phyloP scores from a whole-genome alignment of 2,329 filamentous ascomycete genomes.

The Aspergillus oerlinghausenensis region DNA sequence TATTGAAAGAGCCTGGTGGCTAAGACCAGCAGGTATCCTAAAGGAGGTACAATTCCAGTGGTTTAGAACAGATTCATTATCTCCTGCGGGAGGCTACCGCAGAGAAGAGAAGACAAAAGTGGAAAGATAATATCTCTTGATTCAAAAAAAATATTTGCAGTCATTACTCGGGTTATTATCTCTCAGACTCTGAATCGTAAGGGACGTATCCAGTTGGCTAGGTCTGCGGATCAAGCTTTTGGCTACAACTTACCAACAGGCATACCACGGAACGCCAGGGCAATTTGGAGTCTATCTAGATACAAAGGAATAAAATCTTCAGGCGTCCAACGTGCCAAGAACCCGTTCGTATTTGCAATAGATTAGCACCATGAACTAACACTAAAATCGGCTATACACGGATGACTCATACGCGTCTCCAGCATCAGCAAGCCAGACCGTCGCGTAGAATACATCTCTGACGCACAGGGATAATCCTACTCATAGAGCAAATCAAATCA shows the following conservation, averaged over 20 bases:
- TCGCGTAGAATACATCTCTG: no score
- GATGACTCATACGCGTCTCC: neutral
- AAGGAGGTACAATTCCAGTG: neutral
- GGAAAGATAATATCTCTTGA: neutral
- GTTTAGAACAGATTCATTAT: neutral
- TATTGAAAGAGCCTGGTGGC: neutral
- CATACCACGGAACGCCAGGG: no score
- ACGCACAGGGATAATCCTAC: no score
- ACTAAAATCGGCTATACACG: neutral
- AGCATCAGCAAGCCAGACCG: neutral
- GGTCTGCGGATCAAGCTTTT: neutral
- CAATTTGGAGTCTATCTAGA: no score
- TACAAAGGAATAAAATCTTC: neutral
- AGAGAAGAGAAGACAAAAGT: neutral
- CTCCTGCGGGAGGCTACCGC: neutral
- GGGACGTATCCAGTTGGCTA: no score
- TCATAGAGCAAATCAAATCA: no score
- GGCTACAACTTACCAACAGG: neutral
- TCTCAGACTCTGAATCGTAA: neutral
- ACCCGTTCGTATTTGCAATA: neutral
- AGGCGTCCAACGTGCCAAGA: neutral
- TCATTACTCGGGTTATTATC: no score
- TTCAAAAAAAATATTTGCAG: no score
- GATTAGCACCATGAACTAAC: neutral
- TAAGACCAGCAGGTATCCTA: neutral